Conservation (phyloP, 371 early-diverging fungal species). For the Basidiobolus meristosporus region DNA sequence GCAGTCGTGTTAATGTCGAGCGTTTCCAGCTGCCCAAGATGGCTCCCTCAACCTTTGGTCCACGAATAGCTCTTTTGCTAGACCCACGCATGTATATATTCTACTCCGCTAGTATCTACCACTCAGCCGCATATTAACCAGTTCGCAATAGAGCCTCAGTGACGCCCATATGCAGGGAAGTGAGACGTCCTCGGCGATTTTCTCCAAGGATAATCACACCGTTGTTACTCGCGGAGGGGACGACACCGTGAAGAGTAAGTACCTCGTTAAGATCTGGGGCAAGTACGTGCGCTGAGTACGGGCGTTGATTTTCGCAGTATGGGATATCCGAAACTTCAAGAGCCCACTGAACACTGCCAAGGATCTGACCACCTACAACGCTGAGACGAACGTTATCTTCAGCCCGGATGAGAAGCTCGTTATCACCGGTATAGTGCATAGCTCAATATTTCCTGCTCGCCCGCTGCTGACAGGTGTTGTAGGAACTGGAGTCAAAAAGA, state of each 20-base stretch:
- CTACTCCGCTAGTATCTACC: background rate
- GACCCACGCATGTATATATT: constrained; percentile 21
- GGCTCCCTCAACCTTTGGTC: constrained; percentile 45
- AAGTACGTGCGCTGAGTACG: background rate
- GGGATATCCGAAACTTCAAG: constrained; percentile 69
- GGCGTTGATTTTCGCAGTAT: constrained; percentile 25
- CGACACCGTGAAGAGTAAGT: constrained; percentile 62
- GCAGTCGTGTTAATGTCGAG: too few relatives aligned
- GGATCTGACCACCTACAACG: constrained; percentile 40
- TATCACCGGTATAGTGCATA: constrained; percentile 22
- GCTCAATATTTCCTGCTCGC: background rate
- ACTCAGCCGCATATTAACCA: background rate
- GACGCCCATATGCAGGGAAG: constrained; percentile 50
- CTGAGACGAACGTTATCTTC: constrained; percentile 71
- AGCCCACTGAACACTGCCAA: constrained; percentile 34
- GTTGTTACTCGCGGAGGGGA: constrained; percentile 66
- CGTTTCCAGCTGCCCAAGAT: constrained; percentile 21
- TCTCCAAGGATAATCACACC: constrained; percentile 37
- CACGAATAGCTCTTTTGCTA: constrained; percentile 18
- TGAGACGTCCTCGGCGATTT: constrained; percentile 44
- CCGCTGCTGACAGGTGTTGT: background rate
- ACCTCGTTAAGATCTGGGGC: background rate
- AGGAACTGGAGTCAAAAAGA: constrained; percentile 46
- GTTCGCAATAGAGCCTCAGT: constrained; percentile 18
- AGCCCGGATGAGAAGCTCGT: constrained; percentile 67